These are phyloP conservation scores for Cyanodermella asteris DNA, from an alignment of 2,329 filamentous ascomycete genomes.

Conservation along the genomic window DNA sequence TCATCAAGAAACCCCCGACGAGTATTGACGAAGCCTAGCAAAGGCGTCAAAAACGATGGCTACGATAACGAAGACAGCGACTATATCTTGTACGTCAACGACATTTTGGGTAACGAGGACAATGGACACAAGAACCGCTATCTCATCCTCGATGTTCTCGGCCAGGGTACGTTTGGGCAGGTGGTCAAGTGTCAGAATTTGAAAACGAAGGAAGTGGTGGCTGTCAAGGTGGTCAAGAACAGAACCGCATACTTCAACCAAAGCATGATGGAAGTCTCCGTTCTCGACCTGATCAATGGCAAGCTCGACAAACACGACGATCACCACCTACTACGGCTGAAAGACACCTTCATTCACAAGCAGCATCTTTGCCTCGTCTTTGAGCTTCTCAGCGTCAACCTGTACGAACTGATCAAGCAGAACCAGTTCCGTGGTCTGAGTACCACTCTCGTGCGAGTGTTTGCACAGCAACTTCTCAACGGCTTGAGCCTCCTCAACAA, in stretches of 20 bases:
- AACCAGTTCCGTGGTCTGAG: conserved; percentile 96
- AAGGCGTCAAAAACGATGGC: conserved; percentile 93
- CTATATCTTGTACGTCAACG: conserved; percentile 97
- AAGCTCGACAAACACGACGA: conserved; percentile 99
- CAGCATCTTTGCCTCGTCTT: conserved; percentile 95
- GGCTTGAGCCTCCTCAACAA: conserved; percentile 85
- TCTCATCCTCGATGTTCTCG: conserved; percentile 86
- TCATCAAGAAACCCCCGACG: conserved; percentile 88
- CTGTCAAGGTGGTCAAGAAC: conserved; percentile 98
- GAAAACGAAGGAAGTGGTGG: conserved; percentile 94
- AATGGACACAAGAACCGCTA: conserved; percentile 98
- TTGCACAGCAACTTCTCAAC: conserved; percentile 89
- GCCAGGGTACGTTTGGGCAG: conserved; percentile 93
- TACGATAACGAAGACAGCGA: conserved; percentile 99
- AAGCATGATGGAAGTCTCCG: conserved; percentile 99
- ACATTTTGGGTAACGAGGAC: conserved; percentile 92
- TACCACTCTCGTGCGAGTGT: conserved; percentile 89
- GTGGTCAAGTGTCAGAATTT: conserved; percentile 98
- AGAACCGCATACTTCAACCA: conserved; percentile 98
- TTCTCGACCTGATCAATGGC: conserved; percentile 89
- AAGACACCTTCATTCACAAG: conserved; percentile 94
- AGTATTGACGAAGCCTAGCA: conserved; percentile 94
- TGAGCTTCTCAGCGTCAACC: conserved; percentile 84
- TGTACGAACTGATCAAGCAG: conserved; percentile 98
- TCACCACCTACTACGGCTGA: conserved; percentile 79